Evolutionary conservation across 2,329 filamentous ascomycete species (phyloP).

Genomic region (Epichloe sp.): DNA sequence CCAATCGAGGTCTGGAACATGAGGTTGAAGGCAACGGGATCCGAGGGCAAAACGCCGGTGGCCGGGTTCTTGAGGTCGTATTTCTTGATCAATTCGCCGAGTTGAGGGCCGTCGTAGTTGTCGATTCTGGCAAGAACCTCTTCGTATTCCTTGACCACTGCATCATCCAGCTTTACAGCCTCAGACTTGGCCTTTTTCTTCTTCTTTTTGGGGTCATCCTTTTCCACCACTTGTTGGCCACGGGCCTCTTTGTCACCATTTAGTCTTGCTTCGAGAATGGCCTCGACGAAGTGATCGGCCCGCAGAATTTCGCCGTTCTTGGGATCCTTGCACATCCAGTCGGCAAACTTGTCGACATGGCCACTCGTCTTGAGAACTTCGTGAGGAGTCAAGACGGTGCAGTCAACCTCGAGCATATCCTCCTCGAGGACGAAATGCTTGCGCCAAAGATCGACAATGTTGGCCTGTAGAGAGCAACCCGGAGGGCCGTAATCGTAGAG

Average conservation of each 20-base stretch:
- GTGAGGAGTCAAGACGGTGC: conserved; percentile 83
- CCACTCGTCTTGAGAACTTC: conserved; percentile 91
- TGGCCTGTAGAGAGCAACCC: conserved; percentile 73
- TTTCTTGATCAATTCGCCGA: conserved; percentile 80
- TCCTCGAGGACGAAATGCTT: conserved; percentile 89
- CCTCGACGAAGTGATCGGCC: conserved; percentile 92
- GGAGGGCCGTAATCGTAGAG: conserved; percentile 91
- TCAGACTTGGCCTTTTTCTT: conserved; percentile 82
- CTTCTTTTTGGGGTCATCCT: conserved; percentile 61
- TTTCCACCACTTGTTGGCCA: conserved; percentile 65
- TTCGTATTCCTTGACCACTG: conserved; percentile 78
- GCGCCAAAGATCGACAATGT: conserved; percentile 79
- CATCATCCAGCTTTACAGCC: conserved; percentile 76
- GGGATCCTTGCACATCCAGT: conserved; percentile 99
- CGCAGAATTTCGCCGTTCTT: conserved; percentile 95
- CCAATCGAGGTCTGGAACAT: conserved; percentile 98
- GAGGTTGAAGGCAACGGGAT: conserved; percentile 88
- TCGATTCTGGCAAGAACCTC: conserved; percentile 86
- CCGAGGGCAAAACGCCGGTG: conserved; percentile 61
- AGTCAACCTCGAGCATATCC: conserved; percentile 92
- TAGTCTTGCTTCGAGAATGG: conserved; percentile 74
- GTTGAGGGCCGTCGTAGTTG: conserved; percentile 80
- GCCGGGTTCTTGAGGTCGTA: conserved; percentile 81
- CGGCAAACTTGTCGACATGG: conserved; percentile 94
- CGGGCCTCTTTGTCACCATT: conserved; percentile 89